Conservation (phyloP, 441 rosid genomes). For the Brassica hybrid region DNA sequence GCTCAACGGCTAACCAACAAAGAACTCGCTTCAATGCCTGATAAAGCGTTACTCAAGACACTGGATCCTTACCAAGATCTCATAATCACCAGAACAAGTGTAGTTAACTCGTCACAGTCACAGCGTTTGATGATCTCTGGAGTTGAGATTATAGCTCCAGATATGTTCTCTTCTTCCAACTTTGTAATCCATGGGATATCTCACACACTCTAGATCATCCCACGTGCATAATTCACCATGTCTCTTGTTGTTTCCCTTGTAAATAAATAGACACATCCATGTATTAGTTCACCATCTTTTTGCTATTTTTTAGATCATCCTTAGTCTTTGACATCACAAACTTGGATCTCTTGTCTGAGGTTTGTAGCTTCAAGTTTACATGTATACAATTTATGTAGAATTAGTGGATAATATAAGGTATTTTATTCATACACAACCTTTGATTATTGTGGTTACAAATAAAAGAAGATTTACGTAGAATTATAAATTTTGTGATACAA, state of each 20-base stretch:
- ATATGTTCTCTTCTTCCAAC: constrained; percentile 52
- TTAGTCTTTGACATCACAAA: too few relatives aligned
- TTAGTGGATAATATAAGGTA: too few relatives aligned
- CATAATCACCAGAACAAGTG: constrained; percentile 36
- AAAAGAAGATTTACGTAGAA: too few relatives aligned
- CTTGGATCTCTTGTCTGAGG: too few relatives aligned
- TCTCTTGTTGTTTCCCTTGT: neutral
- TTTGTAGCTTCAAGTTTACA: too few relatives aligned
- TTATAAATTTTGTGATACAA: too few relatives aligned
- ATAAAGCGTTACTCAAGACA: constrained; percentile 50
- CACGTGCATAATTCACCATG: constrained; percentile 34
- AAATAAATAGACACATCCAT: neutral
- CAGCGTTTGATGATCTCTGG: constrained; percentile 52
- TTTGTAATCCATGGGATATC: constrained; percentile 72
- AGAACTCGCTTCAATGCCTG: constrained; percentile 56
- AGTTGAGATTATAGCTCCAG: constrained; percentile 58
- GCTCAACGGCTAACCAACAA: constrained; percentile 45
- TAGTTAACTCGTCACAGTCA: constrained; percentile 20
- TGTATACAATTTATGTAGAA: too few relatives aligned
- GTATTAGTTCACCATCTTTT: too few relatives aligned
- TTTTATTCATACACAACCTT: too few relatives aligned
- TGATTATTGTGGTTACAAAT: too few relatives aligned
- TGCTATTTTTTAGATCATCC: too few relatives aligned
- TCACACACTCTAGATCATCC: constrained; percentile 53
- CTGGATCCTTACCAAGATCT: constrained; percentile 55